These are phyloP conservation scores for Yamadazyma atmosphaerica DNA, from an alignment of 1,139 yeast species.

Conservation along the genomic window DNA sequence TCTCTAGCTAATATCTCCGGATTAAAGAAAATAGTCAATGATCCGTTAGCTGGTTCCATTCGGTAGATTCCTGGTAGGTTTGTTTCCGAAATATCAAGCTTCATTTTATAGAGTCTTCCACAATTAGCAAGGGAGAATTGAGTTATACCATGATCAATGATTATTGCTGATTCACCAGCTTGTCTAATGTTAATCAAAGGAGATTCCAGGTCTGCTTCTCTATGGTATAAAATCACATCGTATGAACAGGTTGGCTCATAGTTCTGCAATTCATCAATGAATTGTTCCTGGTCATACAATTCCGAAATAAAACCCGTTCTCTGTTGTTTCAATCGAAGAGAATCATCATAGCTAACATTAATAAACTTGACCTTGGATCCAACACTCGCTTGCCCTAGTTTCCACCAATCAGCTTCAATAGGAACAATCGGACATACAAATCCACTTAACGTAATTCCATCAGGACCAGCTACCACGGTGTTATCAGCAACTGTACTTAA, in stretches of 20 bases:
- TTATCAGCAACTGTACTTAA: conserved; percentile 8
- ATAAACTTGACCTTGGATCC: conserved; percentile 22
- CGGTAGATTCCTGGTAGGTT: conserved; percentile 1
- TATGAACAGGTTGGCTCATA: background rate
- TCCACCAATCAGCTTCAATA: conserved; percentile 29
- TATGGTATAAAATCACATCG: conserved; percentile 6
- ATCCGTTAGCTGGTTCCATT: conserved; percentile 9
- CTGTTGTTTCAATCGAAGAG: conserved; percentile 18
- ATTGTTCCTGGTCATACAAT: too few relatives aligned
- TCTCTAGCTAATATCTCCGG: conserved; percentile 2
- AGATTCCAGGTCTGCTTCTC: conserved; percentile 2
- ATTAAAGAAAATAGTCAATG: conserved; percentile 6
- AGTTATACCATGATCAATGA: conserved; percentile 7
- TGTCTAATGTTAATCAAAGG: conserved; percentile 7
- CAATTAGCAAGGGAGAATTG: conserved; percentile 8
- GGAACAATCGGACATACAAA: conserved; percentile 29
- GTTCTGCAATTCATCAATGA: background rate
- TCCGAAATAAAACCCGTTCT: conserved; percentile 10
- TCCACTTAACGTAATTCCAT: conserved; percentile 34
- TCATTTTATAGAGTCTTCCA: conserved; percentile 6
- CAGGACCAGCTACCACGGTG: conserved; percentile 13
- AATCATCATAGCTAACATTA: conserved; percentile 23
- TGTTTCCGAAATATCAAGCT: conserved; percentile 2
- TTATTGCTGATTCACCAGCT: conserved; percentile 7
- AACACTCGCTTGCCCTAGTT: conserved; percentile 30